Conservation (phyloP, 352 stramenopile species). For the Bremia lactucae region DNA sequence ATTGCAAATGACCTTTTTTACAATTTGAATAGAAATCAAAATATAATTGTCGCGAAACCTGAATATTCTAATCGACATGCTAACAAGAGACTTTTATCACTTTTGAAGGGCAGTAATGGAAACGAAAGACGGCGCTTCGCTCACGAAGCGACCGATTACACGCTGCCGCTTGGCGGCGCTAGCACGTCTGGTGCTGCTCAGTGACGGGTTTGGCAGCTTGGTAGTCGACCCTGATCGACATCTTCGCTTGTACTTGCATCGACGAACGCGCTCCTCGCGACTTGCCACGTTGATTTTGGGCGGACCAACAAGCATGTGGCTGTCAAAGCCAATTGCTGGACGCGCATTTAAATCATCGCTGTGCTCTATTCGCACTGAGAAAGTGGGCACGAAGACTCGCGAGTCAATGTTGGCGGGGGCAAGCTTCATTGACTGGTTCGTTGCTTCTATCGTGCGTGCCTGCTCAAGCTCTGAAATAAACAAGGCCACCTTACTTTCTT, state of each 20-base stretch:
- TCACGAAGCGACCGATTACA: constrained; percentile 53
- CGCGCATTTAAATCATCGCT: constrained; percentile 8
- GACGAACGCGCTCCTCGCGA: constrained; percentile 20
- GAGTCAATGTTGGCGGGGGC: constrained; percentile 25
- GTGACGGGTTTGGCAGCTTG: constrained; percentile 12
- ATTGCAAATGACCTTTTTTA: too few species aligned
- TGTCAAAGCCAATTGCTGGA: constrained; percentile 9
- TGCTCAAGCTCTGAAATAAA: constrained; percentile 42
- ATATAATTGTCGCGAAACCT: too few species aligned
- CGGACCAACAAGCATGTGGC: constrained; percentile 32
- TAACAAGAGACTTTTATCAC: constrained; percentile 7
- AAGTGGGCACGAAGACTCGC: constrained; percentile 44
- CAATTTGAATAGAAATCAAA: too few species aligned
- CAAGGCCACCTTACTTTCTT: constrained; percentile 35
- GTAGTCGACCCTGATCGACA: constrained; percentile 7
- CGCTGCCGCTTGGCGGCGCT: constrained; percentile 53
- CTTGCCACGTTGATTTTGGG: constrained; percentile 26
- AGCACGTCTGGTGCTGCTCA: constrained; percentile 42
- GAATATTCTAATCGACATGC: too few species aligned
- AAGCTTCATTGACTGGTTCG: neutral
- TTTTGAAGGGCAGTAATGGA: constrained; percentile 55
- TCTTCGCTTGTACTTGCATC: constrained; percentile 37
- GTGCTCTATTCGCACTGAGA: constrained; percentile 41
- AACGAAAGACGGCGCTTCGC: constrained; percentile 43
- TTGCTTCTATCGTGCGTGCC: neutral